Base-by-base conservation (phyloP, 495 filamentous ascomycete species). In the Clohesyomyces aquaticus region DNA sequence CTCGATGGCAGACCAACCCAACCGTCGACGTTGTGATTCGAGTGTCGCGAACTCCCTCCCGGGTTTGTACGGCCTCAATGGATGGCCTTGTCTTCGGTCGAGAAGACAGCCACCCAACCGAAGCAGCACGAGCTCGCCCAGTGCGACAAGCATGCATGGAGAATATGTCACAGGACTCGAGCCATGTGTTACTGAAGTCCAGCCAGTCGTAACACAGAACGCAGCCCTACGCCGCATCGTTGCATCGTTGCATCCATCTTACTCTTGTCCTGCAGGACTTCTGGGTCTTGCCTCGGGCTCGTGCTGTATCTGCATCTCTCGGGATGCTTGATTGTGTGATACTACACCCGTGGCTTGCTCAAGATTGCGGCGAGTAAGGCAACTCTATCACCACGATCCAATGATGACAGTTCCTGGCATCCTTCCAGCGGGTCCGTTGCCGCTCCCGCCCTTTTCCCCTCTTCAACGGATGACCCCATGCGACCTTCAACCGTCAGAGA, bases 171-270 rank as follows among this genome's bases (percentile, higher is more conserved):
- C 25, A 21, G 56, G 59, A 41, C 59, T 18, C 23, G 26, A 10
- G 52, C 42, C 42, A 2, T 25, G 29, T 29, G 52, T n/a, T 47
- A 41, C 57, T n/a, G n/a, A n/a, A n/a, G n/a, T n/a, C n/a, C n/a
- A n/a, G n/a, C n/a, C n/a, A 48, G 52, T 28, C 29, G 61, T 64
- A 32, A 53, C 54, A 64, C 62, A 48, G 54, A 46, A 65, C 62
- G 62, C 62, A 65, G 62, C 62, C 62, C 62, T 65, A 65, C 55
- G 55, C 48, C 32, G 32, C 32, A 38, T 38, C 32, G 32, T 38
- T 38, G 32, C 32, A 38, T 38, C 32, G 32, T 38, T 38, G 14
- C 8, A 10, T 16, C 10, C 56, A 14, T 59, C 56, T 49, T 3
- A 51, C 43, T 35, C 14, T 46, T 43, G 55, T 42, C 23, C 42